phyloP scores from a whole-genome alignment of 2,329 filamentous ascomycete genomes.

The Seiridium unicorne region DNA sequence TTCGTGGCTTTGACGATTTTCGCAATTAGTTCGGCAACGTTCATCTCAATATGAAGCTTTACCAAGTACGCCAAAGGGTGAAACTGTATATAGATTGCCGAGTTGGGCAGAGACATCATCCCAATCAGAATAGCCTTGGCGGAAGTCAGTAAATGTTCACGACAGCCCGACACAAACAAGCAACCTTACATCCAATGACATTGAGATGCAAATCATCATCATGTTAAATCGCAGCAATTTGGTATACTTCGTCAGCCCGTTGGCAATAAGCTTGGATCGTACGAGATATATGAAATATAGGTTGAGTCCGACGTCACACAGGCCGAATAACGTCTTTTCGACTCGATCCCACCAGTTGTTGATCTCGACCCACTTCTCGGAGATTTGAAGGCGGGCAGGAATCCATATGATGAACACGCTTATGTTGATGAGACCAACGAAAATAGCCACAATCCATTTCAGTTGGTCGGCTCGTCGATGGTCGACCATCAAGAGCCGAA shows the following conservation, averaged over 20 bases:
- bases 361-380: constrained; percentile 32
- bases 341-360: constrained; percentile 49
- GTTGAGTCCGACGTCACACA: constrained; percentile 44
- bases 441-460: constrained; percentile 36
- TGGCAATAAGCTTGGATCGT: constrained; percentile 40
- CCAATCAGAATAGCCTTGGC: constrained; percentile 32
- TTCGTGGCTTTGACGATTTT: constrained; percentile 25
- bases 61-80: constrained; percentile 51
- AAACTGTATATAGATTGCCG: constrained; percentile 48
- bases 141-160: too few species aligned
- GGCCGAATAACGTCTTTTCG: constrained; percentile 44
- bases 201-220: constrained; percentile 41
- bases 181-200: constrained; percentile 37
- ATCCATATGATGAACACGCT: constrained; percentile 51
- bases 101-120: constrained; percentile 42
- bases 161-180: too few species aligned
- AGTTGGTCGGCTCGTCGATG: constrained; percentile 30
- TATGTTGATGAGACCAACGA: constrained; percentile 45
- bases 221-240: constrained; percentile 43
- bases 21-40: constrained; percentile 50
- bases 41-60: constrained; percentile 54
- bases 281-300: constrained; percentile 45
- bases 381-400: constrained; percentile 42
- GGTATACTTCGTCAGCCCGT: constrained; percentile 45
- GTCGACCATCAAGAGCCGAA: constrained; percentile 41